Conservation (phyloP, 495 filamentous ascomycete species). For the Neurospora tetrasperma region DNA sequence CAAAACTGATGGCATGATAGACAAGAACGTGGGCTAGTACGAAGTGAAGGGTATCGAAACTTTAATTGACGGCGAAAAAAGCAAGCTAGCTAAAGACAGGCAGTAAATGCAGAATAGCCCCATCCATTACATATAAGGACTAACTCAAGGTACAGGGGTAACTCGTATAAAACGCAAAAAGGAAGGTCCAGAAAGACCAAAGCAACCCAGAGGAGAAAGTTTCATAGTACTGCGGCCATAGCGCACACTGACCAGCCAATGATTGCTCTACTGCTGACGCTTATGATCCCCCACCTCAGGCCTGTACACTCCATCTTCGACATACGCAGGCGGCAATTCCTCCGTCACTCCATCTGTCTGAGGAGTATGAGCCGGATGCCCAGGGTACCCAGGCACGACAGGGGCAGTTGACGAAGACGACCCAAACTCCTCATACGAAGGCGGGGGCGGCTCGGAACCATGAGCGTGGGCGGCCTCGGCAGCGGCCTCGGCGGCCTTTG, state of each 20-base stretch:
- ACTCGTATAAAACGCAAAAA: background rate
- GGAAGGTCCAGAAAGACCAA: background rate
- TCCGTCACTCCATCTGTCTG: constrained; percentile 4
- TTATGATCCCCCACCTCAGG: constrained; percentile 9
- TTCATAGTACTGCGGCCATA: background rate
- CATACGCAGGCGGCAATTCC: constrained; percentile 18
- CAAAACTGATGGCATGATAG: background rate
- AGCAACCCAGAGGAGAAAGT: background rate
- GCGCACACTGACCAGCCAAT: background rate
- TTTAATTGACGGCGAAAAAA: background rate
- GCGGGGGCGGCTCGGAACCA: background rate
- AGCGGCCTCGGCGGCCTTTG: constrained; percentile 21
- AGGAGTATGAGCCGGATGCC: constrained; percentile 1
- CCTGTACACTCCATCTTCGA: constrained; percentile 5
- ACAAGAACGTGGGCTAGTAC: background rate
- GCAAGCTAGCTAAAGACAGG: background rate
- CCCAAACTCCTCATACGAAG: background rate
- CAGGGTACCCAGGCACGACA: constrained; percentile 8
- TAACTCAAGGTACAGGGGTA: background rate
- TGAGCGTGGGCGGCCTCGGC: constrained; percentile 4
- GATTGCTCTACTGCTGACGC: constrained; percentile 2
- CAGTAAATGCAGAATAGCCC: background rate
- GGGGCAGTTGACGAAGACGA: background rate
- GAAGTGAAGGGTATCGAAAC: background rate
- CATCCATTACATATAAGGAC: background rate